Evolutionary conservation across 2,329 filamentous ascomycete species (phyloP), one percentile per base, ranked within the genome.

Genomic region (Xylaria sp.): DNA sequence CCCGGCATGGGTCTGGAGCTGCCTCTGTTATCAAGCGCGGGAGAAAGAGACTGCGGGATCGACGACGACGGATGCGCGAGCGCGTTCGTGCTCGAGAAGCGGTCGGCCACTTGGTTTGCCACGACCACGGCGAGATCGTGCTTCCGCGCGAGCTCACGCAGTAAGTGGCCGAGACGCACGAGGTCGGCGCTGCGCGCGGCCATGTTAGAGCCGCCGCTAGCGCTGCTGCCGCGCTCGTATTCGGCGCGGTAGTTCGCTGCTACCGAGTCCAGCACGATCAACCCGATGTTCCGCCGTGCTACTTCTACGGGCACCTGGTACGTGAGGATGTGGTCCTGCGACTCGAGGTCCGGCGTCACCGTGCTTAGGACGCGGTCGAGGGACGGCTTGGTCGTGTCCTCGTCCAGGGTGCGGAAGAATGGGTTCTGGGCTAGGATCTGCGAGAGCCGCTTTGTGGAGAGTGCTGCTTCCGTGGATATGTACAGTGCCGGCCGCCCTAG

Each of bases 231-330:
- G 65, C 89, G 86, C 74, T 94, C 92, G 75, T 94, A 96, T 79
- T 98, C 95, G 59, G 93, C 94, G 72, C 96, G 91, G 80, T 96
- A 99, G 81, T 99, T 99, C 68, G 96, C 94, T 0, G 96, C 94
- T 33, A 99, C 91, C 5, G 93, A 97, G 82, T 99, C 96, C 39
- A 99, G 83, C 15, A 98, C 87, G 1, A 99, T 82, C 1, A 99
- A 86, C 1, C 95, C 94, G 62, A 97, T 85, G 70, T 91, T 86
- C 79, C 93, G 90, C 56, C 92, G 89, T 72, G 88, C 83, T 23
- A 97, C 89, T 33, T 94, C 90, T 20, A 97, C 91, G 1, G 96
- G 96, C 6, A 98, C 90, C 80, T 99, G 96, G 80, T 93, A 98
- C 72, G 90, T 90, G 31, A 98, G 85, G 77, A 99, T 97, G 81